Percentiles rank a stretch among this genome's conserved stretches.
These are phyloP conservation scores for Selaginella tamariscina DNA, from an alignment of 75 land plant species.

Conservation along the genomic window DNA sequence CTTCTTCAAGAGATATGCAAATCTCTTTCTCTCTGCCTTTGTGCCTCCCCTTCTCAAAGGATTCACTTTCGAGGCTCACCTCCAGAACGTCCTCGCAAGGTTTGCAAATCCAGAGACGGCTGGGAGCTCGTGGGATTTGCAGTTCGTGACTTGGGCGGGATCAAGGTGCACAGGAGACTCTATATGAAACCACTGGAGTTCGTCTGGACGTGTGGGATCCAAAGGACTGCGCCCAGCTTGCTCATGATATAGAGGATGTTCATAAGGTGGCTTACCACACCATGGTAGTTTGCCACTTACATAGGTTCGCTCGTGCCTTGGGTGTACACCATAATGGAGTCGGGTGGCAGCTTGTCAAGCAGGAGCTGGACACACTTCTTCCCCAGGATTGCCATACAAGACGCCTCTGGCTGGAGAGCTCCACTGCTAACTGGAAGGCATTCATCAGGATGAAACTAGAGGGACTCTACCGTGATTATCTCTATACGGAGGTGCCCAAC, in stretches of 20 bases:
- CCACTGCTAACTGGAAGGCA: background rate
- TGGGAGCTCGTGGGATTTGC: conserved; percentile 15
- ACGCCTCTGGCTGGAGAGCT: background rate
- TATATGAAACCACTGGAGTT: background rate
- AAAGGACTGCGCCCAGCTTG: background rate
- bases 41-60: background rate
- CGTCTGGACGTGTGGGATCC: conserved; percentile 7
- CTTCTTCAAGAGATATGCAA: background rate
- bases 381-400: background rate
- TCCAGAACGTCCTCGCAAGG: background rate
- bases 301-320: conserved; percentile 10
- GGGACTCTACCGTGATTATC: background rate
- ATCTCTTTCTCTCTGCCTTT: background rate
- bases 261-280: conserved; percentile 11
- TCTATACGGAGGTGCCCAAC: background rate
- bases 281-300: conserved; percentile 7
- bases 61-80: background rate
- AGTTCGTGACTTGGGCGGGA: conserved; percentile 13
- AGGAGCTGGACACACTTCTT: background rate
- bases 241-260: conserved; percentile 1
- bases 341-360: background rate
- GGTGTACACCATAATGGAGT: background rate
- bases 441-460: background rate
- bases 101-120: background rate
- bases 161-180: conserved; percentile 7